A percentile compares a stretch with the other conserved stretches of the same genome.
phyloP scores from a whole-genome alignment of 805 yeast species.

The Candida insectalens region DNA sequence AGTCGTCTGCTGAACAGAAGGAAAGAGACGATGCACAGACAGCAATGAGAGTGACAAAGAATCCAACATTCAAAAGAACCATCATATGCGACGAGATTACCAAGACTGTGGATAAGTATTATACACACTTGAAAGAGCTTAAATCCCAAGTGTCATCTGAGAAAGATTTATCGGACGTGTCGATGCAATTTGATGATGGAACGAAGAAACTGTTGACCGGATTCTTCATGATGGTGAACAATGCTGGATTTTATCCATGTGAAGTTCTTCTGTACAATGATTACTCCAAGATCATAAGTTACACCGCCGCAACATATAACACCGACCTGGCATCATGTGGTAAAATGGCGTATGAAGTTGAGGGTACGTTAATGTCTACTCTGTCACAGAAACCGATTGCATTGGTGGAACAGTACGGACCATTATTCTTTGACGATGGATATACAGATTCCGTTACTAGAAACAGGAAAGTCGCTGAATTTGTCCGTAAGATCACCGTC shows the following conservation, averaged over 20 bases:
- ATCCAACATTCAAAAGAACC: conserved; percentile 11
- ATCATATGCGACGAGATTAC: conserved; percentile 8
- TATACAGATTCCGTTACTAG: conserved; percentile 4
- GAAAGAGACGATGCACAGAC: conserved; percentile 13
- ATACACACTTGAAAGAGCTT: conserved; percentile 11
- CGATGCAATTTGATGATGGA: conserved; percentile 14
- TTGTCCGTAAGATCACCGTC: conserved; percentile 7
- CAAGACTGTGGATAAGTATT: conserved; percentile 11
- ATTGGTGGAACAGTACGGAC: conserved; percentile 11
- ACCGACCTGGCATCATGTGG: conserved; percentile 14
- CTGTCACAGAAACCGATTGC: conserved; percentile 5
- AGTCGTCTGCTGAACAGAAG: conserved; percentile 5
- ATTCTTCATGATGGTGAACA: conserved; percentile 18
- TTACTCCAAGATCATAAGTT: conserved; percentile 17
- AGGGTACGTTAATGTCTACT: conserved; percentile 5
- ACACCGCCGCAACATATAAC: conserved; percentile 7
- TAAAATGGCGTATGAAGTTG: conserved; percentile 14
- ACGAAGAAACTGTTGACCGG: conserved; percentile 18
- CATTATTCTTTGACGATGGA: conserved; percentile 12
- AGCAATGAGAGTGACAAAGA: conserved; percentile 7
- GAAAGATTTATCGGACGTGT: conserved; percentile 13
- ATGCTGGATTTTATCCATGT: conserved; percentile 12
- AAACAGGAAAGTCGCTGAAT: conserved; percentile 3
- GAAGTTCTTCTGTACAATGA: conserved; percentile 24
- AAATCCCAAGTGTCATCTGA: conserved; percentile 3